Percentiles rank a stretch among this genome's conserved stretches.
Conservation (phyloP, 1,284 basidiomycete species). For the Sphaerobolus stellatus region DNA sequence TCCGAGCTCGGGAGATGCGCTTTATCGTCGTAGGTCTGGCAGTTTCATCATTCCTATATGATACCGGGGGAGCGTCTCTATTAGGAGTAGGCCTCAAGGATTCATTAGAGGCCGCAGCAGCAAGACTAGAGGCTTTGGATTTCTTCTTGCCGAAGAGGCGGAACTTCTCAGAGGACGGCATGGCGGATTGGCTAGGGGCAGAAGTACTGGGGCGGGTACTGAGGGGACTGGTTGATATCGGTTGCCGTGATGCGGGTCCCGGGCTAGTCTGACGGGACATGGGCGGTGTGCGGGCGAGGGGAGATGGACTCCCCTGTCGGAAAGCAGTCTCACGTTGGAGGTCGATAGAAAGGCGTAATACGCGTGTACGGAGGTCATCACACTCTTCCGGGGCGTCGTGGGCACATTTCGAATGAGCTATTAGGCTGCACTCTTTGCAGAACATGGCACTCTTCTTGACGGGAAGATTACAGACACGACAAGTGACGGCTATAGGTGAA, state of each 20-base stretch:
- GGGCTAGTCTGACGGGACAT: constrained; percentile 2
- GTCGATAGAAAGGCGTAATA: constrained; percentile 21
- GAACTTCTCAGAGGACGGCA: constrained; percentile 10
- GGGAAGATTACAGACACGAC: constrained; percentile 77
- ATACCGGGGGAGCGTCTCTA: too few relatives aligned
- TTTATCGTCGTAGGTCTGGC: too few relatives aligned
- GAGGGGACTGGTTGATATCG: constrained; percentile 11
- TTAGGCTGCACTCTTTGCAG: constrained; percentile 87
- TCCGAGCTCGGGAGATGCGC: too few relatives aligned
- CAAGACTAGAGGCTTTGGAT: constrained; percentile 1
- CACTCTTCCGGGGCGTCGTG: constrained; percentile 64
- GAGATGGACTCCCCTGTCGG: constrained; percentile 15
- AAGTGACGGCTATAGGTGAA: constrained; percentile 69
- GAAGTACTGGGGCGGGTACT: constrained; percentile 8
- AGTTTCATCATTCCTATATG: too few relatives aligned
- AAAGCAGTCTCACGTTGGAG: constrained; percentile 18
- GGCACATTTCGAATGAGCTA: constrained; percentile 82
- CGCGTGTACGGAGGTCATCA: constrained; percentile 76
- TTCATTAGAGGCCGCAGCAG: too few relatives aligned
- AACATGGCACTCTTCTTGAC: constrained; percentile 88
- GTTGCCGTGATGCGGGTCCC: constrained; percentile 5
- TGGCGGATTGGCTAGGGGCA: constrained; percentile 1
- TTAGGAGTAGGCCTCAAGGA: too few relatives aligned
- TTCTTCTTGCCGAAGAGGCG: constrained; percentile 11
- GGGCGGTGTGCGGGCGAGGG: constrained; percentile 6